These are phyloP conservation scores for Malus domestica DNA, from an alignment of 306 rosid species.

Conservation along the genomic window DNA sequence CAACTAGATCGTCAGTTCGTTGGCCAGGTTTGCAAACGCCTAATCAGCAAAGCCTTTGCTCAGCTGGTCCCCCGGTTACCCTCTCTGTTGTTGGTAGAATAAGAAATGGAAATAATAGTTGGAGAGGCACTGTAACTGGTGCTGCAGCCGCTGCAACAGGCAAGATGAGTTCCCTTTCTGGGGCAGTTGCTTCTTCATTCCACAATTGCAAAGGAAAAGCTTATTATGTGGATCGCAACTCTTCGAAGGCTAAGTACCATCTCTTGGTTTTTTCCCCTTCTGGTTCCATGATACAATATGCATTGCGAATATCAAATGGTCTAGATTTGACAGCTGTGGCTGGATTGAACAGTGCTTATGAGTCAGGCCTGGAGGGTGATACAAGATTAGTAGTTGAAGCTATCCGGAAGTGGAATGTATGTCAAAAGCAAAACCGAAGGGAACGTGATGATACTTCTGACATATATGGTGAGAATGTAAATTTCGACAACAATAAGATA, in stretches of 20 bases:
- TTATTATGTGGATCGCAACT: constrained; percentile 35
- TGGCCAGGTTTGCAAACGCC: constrained; percentile 40
- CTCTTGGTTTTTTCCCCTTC: constrained; percentile 80
- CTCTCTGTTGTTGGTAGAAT: constrained; percentile 82
- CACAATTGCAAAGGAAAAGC: constrained; percentile 46
- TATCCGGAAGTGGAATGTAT: constrained; percentile 85
- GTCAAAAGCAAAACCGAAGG: constrained; percentile 61
- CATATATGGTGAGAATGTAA: constrained; percentile 87
- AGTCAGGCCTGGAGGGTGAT: constrained; percentile 51
- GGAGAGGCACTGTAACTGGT: constrained; percentile 85
- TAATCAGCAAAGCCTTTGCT: constrained; percentile 40
- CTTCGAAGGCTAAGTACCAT: constrained; percentile 51
- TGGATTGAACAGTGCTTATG: constrained; percentile 42
- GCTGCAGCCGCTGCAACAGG: constrained; percentile 97
- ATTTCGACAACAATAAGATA: constrained; percentile 48
- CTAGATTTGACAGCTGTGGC: constrained; percentile 39
- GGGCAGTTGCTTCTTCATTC: constrained; percentile 83
- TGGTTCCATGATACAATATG: constrained; percentile 81
- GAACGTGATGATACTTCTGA: constrained; percentile 68
- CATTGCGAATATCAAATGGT: constrained; percentile 36
- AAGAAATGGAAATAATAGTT: constrained; percentile 72
- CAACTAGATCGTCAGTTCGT: constrained; percentile 28
- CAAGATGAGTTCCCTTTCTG: constrained; percentile 47
- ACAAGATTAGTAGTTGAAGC: constrained; percentile 75
- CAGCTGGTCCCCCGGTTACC: constrained; percentile 57